Evolutionary conservation across 768 basidiomycete genomes (phyloP), one percentile per base, ranked within the genome.

Genomic region (Tulasnella sp.): DNA sequence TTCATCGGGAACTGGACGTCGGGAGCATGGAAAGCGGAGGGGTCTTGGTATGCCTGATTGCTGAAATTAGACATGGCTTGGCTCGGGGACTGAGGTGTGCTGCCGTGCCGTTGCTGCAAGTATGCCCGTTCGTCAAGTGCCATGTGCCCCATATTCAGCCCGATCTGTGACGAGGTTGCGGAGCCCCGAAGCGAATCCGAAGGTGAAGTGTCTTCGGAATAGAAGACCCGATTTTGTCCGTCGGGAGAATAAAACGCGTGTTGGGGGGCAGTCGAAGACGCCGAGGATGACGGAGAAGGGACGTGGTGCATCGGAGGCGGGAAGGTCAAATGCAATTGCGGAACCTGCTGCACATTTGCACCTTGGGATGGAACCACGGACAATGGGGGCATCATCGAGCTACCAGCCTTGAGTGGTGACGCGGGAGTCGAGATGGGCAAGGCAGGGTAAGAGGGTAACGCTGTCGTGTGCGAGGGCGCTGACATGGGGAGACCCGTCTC

Each of bases 251-350:
- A 48, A n/a, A 48, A 17, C 2, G 46, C 29, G 29, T 48, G 46
- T 25, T 32, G 46, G 15, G 46, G 46, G 3, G 46, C 46, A 32
- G 34, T 29, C 11, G 50, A 52, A 6, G 50, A 52, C 25, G 50
- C 50, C 25, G 50, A 52, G 14, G 50, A 52, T 6, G 37, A 52
- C 6, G 50, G 50, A 8, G 50, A 52, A 3, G 50, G 50, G 32
- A 40, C 14, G 8, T 31, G 37, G 37, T 35, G 50, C 15, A 52
- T 36, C 27, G 27, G 27, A 52, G n/a, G 14, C 2, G 32, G 32
- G 23, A 36, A 25, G 8, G 50, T 6, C 12, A 52, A 27, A 39
- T 52, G 29, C 6, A 52, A 36, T 35, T 52, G 50, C n/a, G 50
- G 50, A 6, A 48, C 46, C 21, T 32, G 27, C 14, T 48, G 29